Percentiles rank a stretch among this genome's conserved stretches.
Evolutionary conservation across 371 early-diverging fungal species (phyloP).

Genomic region (Mucor saturninus): DNA sequence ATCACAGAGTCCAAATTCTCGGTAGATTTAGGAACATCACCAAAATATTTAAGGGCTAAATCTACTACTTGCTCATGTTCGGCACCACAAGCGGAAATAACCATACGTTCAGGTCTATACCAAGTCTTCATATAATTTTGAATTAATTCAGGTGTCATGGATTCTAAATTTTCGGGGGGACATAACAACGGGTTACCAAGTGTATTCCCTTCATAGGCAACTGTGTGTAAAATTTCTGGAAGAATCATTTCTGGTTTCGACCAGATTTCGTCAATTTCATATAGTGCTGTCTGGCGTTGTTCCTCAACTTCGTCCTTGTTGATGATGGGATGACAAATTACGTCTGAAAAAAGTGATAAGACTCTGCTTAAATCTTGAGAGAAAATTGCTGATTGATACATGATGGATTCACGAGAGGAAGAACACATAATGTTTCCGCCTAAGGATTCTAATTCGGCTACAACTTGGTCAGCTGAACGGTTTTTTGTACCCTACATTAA

Average conservation of each 20-base stretch:
- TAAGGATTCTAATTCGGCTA: slow-evolving; percentile 78
- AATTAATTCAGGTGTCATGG: slow-evolving; percentile 73
- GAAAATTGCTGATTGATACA: slow-evolving; percentile 93
- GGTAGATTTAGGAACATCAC: slow-evolving; percentile 52
- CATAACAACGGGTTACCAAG: slow-evolving; percentile 88
- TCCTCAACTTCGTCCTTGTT: slow-evolving; percentile 80
- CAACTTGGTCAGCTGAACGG: slow-evolving; percentile 70
- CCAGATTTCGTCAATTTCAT: slow-evolving; percentile 87
- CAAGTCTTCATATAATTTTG: slow-evolving; percentile 73
- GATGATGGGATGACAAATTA: slow-evolving; percentile 76
- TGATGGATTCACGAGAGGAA: slow-evolving; percentile 90
- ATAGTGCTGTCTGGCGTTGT: slow-evolving; percentile 77
- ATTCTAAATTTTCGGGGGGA: slow-evolving; percentile 65
- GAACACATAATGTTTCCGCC: slow-evolving; percentile 93
- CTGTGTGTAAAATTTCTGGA: slow-evolving; percentile 86
- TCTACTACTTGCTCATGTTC: slow-evolving; percentile 83
- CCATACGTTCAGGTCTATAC: slow-evolving; percentile 91
- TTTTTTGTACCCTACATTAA: slow-evolving; percentile 60
- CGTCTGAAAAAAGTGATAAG: slow-evolving; percentile 79
- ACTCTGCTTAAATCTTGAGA: slow-evolving; percentile 78
- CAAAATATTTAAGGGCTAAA: slow-evolving; percentile 71
- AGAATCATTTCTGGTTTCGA: slow-evolving; percentile 85
- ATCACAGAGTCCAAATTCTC: slow-evolving; percentile 38
- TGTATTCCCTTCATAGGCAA: slow-evolving; percentile 83
- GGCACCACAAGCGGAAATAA: slow-evolving; percentile 88